phyloP scores from a whole-genome alignment of 176 grass and related monocot genomes.

The Secale cereale region DNA sequence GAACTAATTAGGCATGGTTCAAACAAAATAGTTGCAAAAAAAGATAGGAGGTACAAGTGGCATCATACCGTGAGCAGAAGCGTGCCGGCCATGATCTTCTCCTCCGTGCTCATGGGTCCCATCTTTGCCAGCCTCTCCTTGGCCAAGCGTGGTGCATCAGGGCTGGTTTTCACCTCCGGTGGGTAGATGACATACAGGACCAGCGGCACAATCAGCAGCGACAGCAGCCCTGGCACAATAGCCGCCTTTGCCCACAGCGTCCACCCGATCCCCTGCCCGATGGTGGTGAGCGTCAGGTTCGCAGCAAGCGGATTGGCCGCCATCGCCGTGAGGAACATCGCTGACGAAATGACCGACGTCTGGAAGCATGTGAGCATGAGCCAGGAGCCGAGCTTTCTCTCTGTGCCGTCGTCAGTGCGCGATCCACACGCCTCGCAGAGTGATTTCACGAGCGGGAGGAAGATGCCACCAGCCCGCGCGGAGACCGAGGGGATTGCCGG shows the following conservation, averaged over 20 bases:
- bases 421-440: slow-evolving; percentile 83
- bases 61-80: slow-evolving; percentile 80
- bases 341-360: slow-evolving; percentile 82
- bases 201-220: slow-evolving; percentile 73
- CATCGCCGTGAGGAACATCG: slow-evolving; percentile 98
- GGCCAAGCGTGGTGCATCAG: slow-evolving; percentile 78
- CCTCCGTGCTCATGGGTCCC: slow-evolving; percentile 82
- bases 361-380: slow-evolving; percentile 99
- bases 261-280: slow-evolving; percentile 82
- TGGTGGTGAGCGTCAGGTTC: slow-evolving; percentile 68
- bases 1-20: not conserved
- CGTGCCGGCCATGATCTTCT: slow-evolving; percentile 82
- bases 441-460: slow-evolving; percentile 87
- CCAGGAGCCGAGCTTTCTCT: slow-evolving; percentile 75
- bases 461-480: slow-evolving; percentile 83
- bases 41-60: not conserved
- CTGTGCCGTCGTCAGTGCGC: slow-evolving; percentile 67
- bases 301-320: slow-evolving; percentile 86
- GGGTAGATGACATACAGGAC: slow-evolving; percentile 87
- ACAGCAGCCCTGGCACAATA: slow-evolving; percentile 75
- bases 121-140: slow-evolving; percentile 79
- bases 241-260: slow-evolving; percentile 95
- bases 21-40: not conserved
- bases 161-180: slow-evolving; percentile 81
- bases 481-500: slow-evolving; percentile 94